A percentile compares a stretch with the other conserved stretches of the same genome.
Evolutionary conservation across 352 stramenopile species (phyloP).

Genomic region (Pythium sp.): DNA sequence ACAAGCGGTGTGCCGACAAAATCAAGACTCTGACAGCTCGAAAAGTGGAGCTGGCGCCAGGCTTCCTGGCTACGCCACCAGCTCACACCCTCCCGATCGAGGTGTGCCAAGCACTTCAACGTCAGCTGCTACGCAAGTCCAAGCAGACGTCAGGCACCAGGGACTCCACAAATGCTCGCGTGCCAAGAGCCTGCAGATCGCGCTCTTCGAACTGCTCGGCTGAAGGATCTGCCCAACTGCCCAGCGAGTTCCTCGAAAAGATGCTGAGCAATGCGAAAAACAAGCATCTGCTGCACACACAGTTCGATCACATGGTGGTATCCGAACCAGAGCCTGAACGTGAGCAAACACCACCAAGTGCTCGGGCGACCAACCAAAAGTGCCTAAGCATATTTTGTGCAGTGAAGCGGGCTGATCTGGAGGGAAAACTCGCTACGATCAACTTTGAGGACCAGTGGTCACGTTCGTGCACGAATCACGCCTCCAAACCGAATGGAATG

Average conservation of each 20-base stretch:
- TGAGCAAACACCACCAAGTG: background rate
- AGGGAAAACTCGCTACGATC: constrained; percentile 25
- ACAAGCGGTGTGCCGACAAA: constrained; percentile 7
- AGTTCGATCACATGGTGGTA: constrained; percentile 7
- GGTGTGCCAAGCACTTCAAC: background rate
- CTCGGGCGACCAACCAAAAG: background rate
- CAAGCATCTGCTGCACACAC: constrained; percentile 17
- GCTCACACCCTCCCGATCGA: background rate
- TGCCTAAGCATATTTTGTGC: constrained; percentile 26
- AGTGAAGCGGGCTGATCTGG: constrained; percentile 25
- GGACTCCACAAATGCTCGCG: background rate
- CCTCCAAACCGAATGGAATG: constrained; percentile 1
- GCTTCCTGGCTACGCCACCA: background rate
- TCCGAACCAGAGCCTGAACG: background rate
- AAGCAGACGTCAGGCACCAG: background rate
- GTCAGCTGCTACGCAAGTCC: background rate
- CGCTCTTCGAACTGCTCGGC: background rate
- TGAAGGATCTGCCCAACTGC: background rate
- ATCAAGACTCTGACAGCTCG: constrained; percentile 1
- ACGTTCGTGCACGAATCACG: background rate
- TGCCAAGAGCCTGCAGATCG: too few relatives aligned
- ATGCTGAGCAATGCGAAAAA: constrained; percentile 23
- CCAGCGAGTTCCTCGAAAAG: background rate
- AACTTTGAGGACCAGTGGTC: constrained; percentile 9
- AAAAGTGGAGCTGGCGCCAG: background rate